A percentile compares a stretch with the other conserved stretches of the same genome.
phyloP scores from a whole-genome alignment of 1,139 yeast species.

The Eremothecium sinecaudum region DNA sequence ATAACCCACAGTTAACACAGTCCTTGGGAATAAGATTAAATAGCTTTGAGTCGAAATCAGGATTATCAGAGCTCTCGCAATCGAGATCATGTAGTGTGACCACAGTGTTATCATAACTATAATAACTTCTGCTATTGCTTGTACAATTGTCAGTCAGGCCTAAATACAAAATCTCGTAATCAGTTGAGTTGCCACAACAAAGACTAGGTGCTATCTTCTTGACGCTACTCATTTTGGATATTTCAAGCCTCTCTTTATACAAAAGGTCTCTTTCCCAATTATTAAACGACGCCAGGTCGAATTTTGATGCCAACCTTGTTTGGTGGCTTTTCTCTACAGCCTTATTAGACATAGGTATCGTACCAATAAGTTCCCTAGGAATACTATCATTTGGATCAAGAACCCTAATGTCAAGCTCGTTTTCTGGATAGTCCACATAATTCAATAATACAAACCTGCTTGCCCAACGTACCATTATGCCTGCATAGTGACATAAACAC shows the following conservation, averaged over 20 bases:
- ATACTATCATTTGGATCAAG: constrained; percentile 12
- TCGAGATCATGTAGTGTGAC: constrained; percentile 30
- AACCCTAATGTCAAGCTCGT: constrained; percentile 14
- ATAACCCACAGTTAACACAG: constrained; percentile 35
- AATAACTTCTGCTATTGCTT: constrained; percentile 31
- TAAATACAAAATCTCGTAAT: constrained; percentile 34
- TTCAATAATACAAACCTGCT: constrained; percentile 15
- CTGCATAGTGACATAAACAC: constrained; percentile 12
- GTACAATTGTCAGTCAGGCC: constrained; percentile 13
- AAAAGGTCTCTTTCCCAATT: constrained; percentile 70
- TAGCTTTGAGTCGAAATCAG: constrained; percentile 15
- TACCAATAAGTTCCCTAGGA: constrained; percentile 21
- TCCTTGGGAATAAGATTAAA: constrained; percentile 29
- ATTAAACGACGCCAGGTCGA: constrained; percentile 32
- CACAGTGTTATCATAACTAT: constrained; percentile 44
- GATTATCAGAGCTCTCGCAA: constrained; percentile 14
- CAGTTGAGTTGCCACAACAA: constrained; percentile 73
- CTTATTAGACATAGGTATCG: constrained; percentile 17
- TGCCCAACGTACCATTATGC: constrained; percentile 15
- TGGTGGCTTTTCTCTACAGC: constrained; percentile 16
- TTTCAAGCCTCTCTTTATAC: constrained; percentile 70
- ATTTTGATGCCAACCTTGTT: constrained; percentile 26
- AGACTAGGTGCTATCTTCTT: constrained; percentile 47
- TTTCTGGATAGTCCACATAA: constrained; percentile 15
- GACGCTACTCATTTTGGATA: constrained; percentile 76